Conservation (phyloP, 345 rosid species). For the Moringa oleifera region DNA sequence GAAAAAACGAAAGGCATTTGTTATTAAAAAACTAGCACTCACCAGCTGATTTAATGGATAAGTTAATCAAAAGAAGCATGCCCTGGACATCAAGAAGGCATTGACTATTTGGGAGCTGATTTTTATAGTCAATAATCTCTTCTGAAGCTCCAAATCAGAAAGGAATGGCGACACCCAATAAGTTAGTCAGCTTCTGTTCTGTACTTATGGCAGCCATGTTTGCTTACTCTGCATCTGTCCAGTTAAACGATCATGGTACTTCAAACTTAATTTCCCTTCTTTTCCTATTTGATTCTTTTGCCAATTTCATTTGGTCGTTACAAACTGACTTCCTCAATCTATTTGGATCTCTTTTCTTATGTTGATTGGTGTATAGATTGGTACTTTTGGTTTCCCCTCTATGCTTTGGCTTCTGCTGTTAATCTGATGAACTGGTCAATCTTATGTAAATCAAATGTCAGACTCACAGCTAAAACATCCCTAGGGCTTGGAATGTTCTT, state of each 20-base stretch:
- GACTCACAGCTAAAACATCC: constrained; percentile 25
- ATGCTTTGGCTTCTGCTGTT: constrained; percentile 48
- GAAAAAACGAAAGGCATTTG: too few species aligned
- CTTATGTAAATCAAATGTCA: constrained; percentile 15
- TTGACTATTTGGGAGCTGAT: constrained; percentile 16
- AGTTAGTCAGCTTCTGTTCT: constrained; percentile 32
- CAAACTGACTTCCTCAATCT: neutral
- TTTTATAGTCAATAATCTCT: neutral
- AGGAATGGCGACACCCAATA: constrained; percentile 33
- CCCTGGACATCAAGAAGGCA: too few species aligned
- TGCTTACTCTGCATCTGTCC: constrained; percentile 77
- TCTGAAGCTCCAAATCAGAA: constrained; percentile 7
- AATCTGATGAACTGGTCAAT: constrained; percentile 36
- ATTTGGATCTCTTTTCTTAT: neutral
- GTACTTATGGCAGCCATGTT: constrained; percentile 62
- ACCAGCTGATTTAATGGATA: too few species aligned
- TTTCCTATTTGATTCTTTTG: neutral
- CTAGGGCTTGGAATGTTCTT: constrained; percentile 36
- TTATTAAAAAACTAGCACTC: too few species aligned
- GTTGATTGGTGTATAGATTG: constrained; percentile 41
- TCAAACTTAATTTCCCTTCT: neutral
- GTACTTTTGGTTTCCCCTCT: constrained; percentile 84
- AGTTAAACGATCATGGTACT: constrained; percentile 74
- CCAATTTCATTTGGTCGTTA: neutral
- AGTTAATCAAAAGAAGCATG: too few species aligned